Conservation (phyloP, 1,139 yeast species). For the Debaryomyces coudertii region DNA sequence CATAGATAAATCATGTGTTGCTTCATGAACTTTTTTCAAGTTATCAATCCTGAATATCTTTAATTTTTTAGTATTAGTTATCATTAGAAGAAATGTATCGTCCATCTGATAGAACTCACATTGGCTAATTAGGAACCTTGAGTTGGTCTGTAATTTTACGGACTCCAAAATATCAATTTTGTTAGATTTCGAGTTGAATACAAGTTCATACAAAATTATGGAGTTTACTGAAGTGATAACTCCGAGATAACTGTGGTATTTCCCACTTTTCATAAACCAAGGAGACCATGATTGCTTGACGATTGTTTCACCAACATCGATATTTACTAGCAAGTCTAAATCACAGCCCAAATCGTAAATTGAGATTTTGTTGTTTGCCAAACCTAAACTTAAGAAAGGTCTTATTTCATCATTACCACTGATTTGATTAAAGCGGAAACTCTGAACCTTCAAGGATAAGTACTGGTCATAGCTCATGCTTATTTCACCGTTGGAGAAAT, state of each 20-base stretch:
- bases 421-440: slow-evolving; percentile 31
- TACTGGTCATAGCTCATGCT: slow-evolving; percentile 24
- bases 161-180: neutral
- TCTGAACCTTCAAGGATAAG: slow-evolving; percentile 29
- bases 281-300: slow-evolving; percentile 29
- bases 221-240: slow-evolving; percentile 24
- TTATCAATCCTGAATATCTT: slow-evolving; percentile 8
- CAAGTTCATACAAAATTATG: slow-evolving; percentile 16
- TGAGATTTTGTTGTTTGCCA: slow-evolving; percentile 22
- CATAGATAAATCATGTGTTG: neutral
- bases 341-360: slow-evolving; percentile 24
- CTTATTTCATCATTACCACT: slow-evolving; percentile 16
- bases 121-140: slow-evolving; percentile 14
- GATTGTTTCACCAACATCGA: slow-evolving; percentile 15
- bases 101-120: slow-evolving; percentile 4
- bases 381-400: slow-evolving; percentile 20
- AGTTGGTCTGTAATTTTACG: slow-evolving; percentile 3
- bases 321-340: slow-evolving; percentile 11
- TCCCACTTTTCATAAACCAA: slow-evolving; percentile 18
- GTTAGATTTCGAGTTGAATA: slow-evolving; percentile 9
- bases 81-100: slow-evolving; percentile 9
- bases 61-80: slow-evolving; percentile 15
- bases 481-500: slow-evolving; percentile 16
- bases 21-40: neutral
- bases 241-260: slow-evolving; percentile 17